phyloP scores from a whole-genome alignment of 306 rosid species.

The Fragaria vesca region DNA sequence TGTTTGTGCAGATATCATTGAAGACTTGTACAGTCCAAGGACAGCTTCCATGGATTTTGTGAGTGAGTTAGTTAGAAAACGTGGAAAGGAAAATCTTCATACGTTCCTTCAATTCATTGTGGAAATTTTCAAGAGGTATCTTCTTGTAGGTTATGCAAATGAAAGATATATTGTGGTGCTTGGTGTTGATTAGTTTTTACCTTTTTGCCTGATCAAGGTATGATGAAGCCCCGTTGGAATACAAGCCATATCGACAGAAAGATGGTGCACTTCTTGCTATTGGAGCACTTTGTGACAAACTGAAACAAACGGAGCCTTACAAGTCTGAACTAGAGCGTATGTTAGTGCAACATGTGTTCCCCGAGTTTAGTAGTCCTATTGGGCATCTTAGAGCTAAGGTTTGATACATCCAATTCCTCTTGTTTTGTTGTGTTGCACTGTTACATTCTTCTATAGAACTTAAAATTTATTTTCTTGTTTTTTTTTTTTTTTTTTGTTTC shows the following conservation, averaged over 20 bases:
- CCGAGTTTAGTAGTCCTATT: conserved; percentile 86
- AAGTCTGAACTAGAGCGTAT: conserved; percentile 91
- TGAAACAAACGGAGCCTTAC: conserved; percentile 94
- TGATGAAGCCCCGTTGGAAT: conserved; percentile 70
- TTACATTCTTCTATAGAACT: background rate
- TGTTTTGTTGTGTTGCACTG: background rate
- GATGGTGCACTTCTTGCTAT: conserved; percentile 99
- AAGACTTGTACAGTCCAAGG: conserved; percentile 94
- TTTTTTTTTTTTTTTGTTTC: too few relatives aligned
- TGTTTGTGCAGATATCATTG: conserved; percentile 74
- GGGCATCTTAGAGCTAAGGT: conserved; percentile 99
- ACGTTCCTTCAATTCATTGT: conserved; percentile 83
- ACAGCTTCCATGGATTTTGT: conserved; percentile 98
- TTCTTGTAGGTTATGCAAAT: conserved; percentile 2
- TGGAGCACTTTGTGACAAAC: conserved; percentile 94
- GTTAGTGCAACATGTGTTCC: conserved; percentile 98
- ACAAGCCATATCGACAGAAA: conserved; percentile 85
- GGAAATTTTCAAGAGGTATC: conserved; percentile 75
- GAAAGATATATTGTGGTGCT: conserved; percentile 15
- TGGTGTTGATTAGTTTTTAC: conserved; percentile 1
- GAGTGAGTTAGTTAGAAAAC: conserved; percentile 89
- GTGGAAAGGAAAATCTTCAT: conserved; percentile 93
- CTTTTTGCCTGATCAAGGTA: conserved; percentile 48
- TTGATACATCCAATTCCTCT: conserved; percentile 22
- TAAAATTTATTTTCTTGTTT: background rate